Evolutionary conservation across 768 basidiomycete species (phyloP).

Genomic region (Pleurotus giganteus): DNA sequence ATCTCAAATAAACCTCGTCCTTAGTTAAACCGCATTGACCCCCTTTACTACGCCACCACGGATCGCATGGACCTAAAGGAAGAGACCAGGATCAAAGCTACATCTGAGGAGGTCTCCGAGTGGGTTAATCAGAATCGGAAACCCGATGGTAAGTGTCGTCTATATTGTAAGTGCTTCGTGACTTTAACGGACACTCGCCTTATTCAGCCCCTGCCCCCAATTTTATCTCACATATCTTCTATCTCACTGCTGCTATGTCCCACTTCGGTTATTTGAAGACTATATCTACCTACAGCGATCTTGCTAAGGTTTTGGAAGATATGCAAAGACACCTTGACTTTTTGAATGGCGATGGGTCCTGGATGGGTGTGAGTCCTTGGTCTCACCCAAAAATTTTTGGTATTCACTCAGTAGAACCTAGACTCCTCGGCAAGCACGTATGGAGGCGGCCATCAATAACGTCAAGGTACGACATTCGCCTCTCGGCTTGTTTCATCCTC

Average conservation of each 20-base stretch:
- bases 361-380: slow-evolving; percentile 67
- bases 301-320: slow-evolving; percentile 74
- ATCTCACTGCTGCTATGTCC: slow-evolving; percentile 79
- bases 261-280: slow-evolving; percentile 88
- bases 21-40: slow-evolving; percentile 90
- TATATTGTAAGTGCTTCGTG: not conserved
- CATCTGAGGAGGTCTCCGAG: slow-evolving; percentile 76
- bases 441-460: slow-evolving; percentile 73
- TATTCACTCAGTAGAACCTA: slow-evolving; percentile 23
- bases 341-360: slow-evolving; percentile 73
- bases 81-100: slow-evolving; percentile 92
- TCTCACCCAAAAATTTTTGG: not conserved
- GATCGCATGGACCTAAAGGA: slow-evolving; percentile 75
- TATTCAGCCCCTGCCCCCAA: slow-evolving; percentile 72
- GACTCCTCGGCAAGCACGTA: slow-evolving; percentile 73
- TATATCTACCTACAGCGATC: slow-evolving; percentile 70
- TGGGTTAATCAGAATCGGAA: slow-evolving; percentile 59
- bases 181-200: not conserved
- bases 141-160: slow-evolving; percentile 35
- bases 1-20: not conserved
- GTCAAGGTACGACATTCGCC: slow-evolving; percentile 54
- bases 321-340: slow-evolving; percentile 74
- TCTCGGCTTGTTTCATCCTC: not conserved
- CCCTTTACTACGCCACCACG: slow-evolving; percentile 73
- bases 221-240: slow-evolving; percentile 96